Evolutionary conservation across 2,329 filamentous ascomycete species (phyloP), one percentile per base, ranked within the genome.

Genomic region (Cytospora schulzeri): DNA sequence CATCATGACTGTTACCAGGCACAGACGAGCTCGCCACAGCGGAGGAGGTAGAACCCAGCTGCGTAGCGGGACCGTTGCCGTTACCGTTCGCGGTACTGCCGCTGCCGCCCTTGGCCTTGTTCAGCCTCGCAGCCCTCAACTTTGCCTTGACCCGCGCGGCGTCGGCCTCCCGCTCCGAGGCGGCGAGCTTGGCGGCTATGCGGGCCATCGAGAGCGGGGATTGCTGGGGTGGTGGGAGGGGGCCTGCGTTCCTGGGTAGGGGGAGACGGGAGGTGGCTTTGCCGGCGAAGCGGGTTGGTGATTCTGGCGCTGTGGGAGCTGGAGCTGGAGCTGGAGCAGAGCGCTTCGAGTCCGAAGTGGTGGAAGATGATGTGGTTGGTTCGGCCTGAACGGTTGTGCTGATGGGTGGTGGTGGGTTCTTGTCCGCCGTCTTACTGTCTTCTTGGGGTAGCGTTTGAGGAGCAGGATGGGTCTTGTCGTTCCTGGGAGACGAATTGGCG

Each of bases 141-240:
- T 88, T 89, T 3, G 87, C 87, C 4, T 86, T 78, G 0, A 88
- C 85, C 28, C 86, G 80, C 1, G 86, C 86, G 1, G 86, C 86
- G 68, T 88, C 85, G 4, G 87, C 87, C 60, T 88, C 85, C 22
- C 84, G 80, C 68, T 89, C 87, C 0, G 86, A 85, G 2, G 87
- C 86, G 0, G 85, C 87, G 0, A 89, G 78, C 73, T 89, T 89
- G 31, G 85, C 85, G 0, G 85, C 83, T 66, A 89, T 89, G 38
- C 78, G 81, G 11, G 85, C 83, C 81, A 88, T 87, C 24, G 83
- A 87, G 4, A 88, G 73, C 0, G 85, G 85, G 31, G 81, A 85
- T 67, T 87, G 85, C 57, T 83, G 81, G 6, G 78, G 75, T 1
- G 73, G 71, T 4, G 77, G 77, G 22, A 71, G 67, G 11, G 68